Evolutionary conservation across 257 asterid genomes (phyloP).

Genomic region (Fraxinus anomala): DNA sequence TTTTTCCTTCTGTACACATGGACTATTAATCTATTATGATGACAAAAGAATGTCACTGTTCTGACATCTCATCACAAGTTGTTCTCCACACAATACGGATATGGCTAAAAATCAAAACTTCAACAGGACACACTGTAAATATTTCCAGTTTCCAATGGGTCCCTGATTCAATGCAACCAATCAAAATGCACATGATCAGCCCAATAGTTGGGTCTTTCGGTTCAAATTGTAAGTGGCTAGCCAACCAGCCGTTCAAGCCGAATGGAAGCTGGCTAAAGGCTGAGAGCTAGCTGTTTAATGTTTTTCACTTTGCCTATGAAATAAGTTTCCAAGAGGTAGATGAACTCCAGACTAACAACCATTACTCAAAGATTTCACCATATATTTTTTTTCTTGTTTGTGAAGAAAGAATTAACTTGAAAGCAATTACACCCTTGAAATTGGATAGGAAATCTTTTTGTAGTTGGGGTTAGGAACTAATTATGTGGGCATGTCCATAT

Average conservation of each 20-base stretch:
- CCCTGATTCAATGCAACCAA: too few relatives aligned
- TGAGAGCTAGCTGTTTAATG: background rate
- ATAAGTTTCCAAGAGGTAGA: background rate
- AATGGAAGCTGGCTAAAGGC: background rate
- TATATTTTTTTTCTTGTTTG: background rate
- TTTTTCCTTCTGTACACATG: too few relatives aligned
- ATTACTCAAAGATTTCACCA: background rate
- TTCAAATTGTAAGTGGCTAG: background rate
- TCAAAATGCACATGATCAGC: too few relatives aligned
- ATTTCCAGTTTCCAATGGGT: background rate
- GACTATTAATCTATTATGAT: background rate
- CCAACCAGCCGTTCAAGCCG: background rate
- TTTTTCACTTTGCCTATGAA: background rate
- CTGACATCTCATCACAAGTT: background rate
- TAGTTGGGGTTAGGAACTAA: constrained; percentile 6
- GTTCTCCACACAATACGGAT: background rate
- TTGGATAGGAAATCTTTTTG: background rate
- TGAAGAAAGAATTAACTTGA: background rate
- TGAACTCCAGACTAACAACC: constrained; percentile 1
- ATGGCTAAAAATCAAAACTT: background rate
- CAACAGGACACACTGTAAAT: background rate
- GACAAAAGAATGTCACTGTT: background rate
- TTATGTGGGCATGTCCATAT: background rate
- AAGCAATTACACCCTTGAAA: background rate
- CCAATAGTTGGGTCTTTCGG: background rate